Conservation (phyloP, 345 rosid species). For the Acer saccharum region DNA sequence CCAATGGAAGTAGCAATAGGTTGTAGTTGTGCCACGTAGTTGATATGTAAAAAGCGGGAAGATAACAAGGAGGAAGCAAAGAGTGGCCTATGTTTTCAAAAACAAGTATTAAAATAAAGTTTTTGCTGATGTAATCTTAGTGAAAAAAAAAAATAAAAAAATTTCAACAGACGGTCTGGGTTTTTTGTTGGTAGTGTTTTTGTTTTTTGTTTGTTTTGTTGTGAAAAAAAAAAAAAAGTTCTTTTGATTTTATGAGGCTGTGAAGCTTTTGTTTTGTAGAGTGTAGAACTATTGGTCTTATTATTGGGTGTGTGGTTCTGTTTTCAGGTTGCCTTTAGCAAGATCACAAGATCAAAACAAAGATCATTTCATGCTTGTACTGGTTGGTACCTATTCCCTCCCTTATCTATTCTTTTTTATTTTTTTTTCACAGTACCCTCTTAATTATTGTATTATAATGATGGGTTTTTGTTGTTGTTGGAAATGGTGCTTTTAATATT, state of each 20-base stretch:
- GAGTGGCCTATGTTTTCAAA: constrained; percentile 29
- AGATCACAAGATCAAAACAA: constrained; percentile 26
- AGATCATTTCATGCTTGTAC: constrained; percentile 52
- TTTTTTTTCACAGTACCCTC: constrained; percentile 20
- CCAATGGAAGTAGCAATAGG: constrained; percentile 27
- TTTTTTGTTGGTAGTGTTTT: constrained; percentile 32
- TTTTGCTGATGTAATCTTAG: neutral
- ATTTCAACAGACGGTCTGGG: constrained; percentile 9
- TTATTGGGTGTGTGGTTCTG: constrained; percentile 63
- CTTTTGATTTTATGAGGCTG: constrained; percentile 55
- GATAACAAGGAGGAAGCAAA: constrained; percentile 33
- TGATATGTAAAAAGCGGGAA: constrained; percentile 43
- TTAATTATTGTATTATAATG: neutral
- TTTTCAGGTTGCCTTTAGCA: constrained; percentile 52
- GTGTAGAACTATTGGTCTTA: constrained; percentile 21
- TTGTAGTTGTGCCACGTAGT: constrained; percentile 47
- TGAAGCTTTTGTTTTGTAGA: constrained; percentile 28
- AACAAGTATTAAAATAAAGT: constrained; percentile 18
- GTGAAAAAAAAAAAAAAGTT: neutral
- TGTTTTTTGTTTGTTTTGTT: constrained; percentile 20
- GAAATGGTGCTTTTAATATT: constrained; percentile 25
- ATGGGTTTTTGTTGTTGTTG: constrained; percentile 22
- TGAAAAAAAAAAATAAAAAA: no score
- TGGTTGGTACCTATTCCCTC: constrained; percentile 30
- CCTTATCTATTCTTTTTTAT: constrained; percentile 9